phyloP scores from a whole-genome alignment of 225 moss, liverwort and hornwort genomes.

The Sphagnum tenellum region DNA sequence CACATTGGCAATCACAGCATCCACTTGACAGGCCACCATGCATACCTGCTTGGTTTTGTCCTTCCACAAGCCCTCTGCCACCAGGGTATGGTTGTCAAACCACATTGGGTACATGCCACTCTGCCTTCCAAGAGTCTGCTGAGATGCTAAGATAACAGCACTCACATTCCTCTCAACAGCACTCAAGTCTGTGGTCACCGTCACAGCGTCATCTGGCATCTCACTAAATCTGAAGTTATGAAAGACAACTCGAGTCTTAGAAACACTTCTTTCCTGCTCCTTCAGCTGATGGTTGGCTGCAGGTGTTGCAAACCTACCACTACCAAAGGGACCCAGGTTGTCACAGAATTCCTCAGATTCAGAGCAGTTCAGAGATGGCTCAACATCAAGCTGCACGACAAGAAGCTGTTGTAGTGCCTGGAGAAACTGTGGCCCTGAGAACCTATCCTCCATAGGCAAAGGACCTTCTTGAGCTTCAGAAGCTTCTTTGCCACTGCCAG shows the following conservation, averaged over 20 bases:
- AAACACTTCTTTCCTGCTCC: neutral
- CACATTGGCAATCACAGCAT: slow-evolving; percentile 3
- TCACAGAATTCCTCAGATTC: slow-evolving; percentile 22
- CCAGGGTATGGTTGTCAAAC: slow-evolving; percentile 30
- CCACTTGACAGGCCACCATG: slow-evolving; percentile 34
- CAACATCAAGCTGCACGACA: slow-evolving; percentile 11
- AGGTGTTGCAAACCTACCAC: too few relatives aligned
- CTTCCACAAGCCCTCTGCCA: slow-evolving; percentile 35
- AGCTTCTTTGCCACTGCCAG: neutral
- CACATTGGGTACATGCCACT: neutral
- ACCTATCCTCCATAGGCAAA: slow-evolving; percentile 6
- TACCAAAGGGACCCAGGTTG: slow-evolving; percentile 30
- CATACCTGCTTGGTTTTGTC: slow-evolving; percentile 22
- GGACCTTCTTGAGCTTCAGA: neutral
- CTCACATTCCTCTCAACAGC: slow-evolving; percentile 18
- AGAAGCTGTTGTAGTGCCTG: neutral
- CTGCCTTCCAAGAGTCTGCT: slow-evolving; percentile 4
- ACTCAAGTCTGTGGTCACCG: slow-evolving; percentile 26
- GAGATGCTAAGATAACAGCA: slow-evolving; percentile 1
- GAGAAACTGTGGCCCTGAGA: slow-evolving; percentile 14
- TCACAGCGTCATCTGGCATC: neutral
- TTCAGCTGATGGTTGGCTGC: neutral
- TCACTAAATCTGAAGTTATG: slow-evolving; percentile 6
- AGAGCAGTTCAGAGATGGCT: slow-evolving; percentile 30
- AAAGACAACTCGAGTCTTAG: slow-evolving; percentile 19